Percentiles rank a stretch among this genome's conserved stretches.
Evolutionary conservation across 129 eudicot species (phyloP).

Genomic region (sunflower (Helianthus annuus)): DNA sequence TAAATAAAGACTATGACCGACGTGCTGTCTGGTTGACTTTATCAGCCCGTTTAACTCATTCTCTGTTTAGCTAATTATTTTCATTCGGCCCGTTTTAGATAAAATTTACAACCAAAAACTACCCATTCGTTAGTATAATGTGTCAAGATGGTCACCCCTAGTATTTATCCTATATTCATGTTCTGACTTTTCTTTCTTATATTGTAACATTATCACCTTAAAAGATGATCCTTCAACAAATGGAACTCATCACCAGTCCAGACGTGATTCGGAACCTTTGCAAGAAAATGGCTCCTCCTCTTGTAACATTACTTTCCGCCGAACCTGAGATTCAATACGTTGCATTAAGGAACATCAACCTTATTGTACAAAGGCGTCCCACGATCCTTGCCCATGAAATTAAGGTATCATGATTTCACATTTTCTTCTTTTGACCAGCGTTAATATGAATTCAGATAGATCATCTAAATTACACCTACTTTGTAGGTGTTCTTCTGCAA

Average conservation of each 20-base stretch:
- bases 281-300: constrained; percentile 99
- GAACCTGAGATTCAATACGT: constrained; percentile 99
- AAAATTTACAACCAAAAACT: background rate
- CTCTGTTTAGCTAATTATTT: background rate
- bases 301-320: constrained; percentile 96
- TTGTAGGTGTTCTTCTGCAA: constrained; percentile 98
- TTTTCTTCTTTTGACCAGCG: constrained; percentile 15
- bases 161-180: background rate
- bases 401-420: constrained; percentile 53
- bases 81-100: background rate
- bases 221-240: constrained; percentile 98
- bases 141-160: background rate
- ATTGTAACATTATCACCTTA: constrained; percentile 20
- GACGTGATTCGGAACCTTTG: constrained; percentile 97
- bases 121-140: background rate
- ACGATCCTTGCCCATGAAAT: constrained; percentile 99
- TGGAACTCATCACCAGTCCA: constrained; percentile 96
- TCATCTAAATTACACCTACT: constrained; percentile 16
- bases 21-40: background rate
- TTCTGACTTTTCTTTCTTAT: constrained; percentile 12
- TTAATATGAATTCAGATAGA: constrained; percentile 3
- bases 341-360: constrained; percentile 91
- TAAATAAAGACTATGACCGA: too few species aligned
- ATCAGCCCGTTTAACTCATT: background rate
- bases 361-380: constrained; percentile 94